Conservation (phyloP, 148 eudicot genomes). For the Beta vulgaris region DNA sequence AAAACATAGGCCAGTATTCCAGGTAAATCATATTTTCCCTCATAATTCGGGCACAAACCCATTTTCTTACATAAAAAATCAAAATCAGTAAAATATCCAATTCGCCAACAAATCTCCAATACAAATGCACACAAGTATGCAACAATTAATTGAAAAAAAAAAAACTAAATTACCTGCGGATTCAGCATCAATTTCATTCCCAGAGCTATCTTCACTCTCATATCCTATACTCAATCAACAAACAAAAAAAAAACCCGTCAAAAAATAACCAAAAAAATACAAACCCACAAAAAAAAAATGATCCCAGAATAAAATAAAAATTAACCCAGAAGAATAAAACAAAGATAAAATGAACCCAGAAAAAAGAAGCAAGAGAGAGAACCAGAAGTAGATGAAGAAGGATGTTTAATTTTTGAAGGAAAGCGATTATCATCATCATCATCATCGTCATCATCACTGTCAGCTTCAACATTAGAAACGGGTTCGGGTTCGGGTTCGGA, state of each 20-base stretch:
- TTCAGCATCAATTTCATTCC: conserved; percentile 54
- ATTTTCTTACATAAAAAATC: too few species aligned
- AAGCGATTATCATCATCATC: background rate
- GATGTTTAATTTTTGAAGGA: conserved; percentile 22
- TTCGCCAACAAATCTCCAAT: too few species aligned
- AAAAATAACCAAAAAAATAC: background rate
- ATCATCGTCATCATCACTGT: conserved; percentile 22
- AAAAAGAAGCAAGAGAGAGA: conserved; percentile 5
- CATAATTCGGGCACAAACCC: too few species aligned
- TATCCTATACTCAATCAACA: conserved; percentile 42
- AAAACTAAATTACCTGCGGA: conserved; percentile 47
- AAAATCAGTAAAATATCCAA: too few species aligned
- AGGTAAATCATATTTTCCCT: too few species aligned
- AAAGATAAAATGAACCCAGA: background rate
- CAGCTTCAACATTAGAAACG: conserved; percentile 37
- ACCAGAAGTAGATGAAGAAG: conserved; percentile 61
- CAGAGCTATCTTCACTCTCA: conserved; percentile 84
- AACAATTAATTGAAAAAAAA: too few species aligned
- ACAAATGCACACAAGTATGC: too few species aligned
- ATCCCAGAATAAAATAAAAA: too few species aligned
- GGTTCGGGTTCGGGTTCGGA: conserved; percentile 14
- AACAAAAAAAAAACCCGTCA: conserved; percentile 13
- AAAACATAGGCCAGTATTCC: too few species aligned
- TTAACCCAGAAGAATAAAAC: background rate
- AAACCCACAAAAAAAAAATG: background rate